Base-by-base conservation (phyloP, 2,329 filamentous ascomycete genomes). In the Talaromyces sp. region DNA sequence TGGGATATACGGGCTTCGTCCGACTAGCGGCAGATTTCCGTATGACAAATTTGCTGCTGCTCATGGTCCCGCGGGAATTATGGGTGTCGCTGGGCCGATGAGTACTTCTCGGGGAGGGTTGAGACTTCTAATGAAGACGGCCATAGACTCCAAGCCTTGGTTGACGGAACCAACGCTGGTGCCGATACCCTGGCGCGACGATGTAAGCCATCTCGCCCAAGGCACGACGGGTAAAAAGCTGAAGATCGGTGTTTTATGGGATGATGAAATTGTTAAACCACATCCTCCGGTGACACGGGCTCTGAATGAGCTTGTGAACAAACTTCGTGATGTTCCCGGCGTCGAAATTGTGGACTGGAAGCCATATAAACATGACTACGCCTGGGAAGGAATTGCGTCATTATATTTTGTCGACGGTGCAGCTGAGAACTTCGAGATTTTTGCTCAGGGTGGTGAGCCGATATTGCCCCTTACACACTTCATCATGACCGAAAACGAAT, bases 321-420 rank as follows among this genome's bases (percentile, higher is more conserved):
- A 50, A 35, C 57, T 61, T 17, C 61, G 40, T 36, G 40, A 51
- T 31, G 53, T 59, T 2, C 48, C 61, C 11, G 63, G 62, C 2
- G 57, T 68, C 7, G 62, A 68, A 17, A 61, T 69, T 8, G 63
- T 69, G 46, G 64, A 68, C 31, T 69, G 65, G 69, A 65, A 73
- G 48, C 75, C 80, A 2, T 77, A 78, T 63, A 69, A 77, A 6
- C 80, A 82, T 63, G 75, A 77, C 35, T 71, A 77, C 59, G 79
- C 76, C 1, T 81, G 78, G 75, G 74, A 77, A 13, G 36, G 56
- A 50, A 64, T 72, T 15, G 66, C 75, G 1, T 71, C 68, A 2
- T 64, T 84, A 1, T 86, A 86, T 67, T 88, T 83, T 69, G 70
- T 77, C 1, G 86, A 89, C 63, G 85, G 83, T 31, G 85, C 78